Evolutionary conservation across 2,329 filamentous ascomycete genomes (phyloP), one percentile per base, ranked within the genome.

Genomic region (Tothia fuscella): DNA sequence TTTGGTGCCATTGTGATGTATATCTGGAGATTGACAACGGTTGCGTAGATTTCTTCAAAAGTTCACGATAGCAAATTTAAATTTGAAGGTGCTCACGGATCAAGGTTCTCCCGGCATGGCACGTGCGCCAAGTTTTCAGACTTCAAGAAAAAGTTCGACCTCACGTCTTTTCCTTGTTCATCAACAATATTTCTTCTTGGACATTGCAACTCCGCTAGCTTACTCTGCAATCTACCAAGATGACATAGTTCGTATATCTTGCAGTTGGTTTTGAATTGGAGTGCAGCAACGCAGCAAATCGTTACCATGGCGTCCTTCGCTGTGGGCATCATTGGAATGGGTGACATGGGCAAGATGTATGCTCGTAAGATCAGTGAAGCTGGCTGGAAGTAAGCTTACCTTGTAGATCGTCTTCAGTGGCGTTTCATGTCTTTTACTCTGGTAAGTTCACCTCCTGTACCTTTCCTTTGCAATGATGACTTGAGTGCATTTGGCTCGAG

Each of bases 401-500:
- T 54, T 32, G 14, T 41, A 30, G 19, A 29, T 40, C n/a, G 24
- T 14, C 9, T 43, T 12, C 12, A 30, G 25, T 34, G 20, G n/a
- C 33, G 21, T n/a, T 36, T 28, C 17, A 26, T 25, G 46, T 46
- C 42, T 6, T 33, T 48, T 47, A 40, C 30, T 35, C 51, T 56
- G 61, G 59, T 64, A 60, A 57, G 61, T 55, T 40, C 33, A 30
- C 42, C 49, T 36, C 38, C 46, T 43, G 33, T 41, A 30, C 12
- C 22, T 25, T 25, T 30, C 45, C 47, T 44, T 44, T 63, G 61
- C 61, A 60, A 87, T 93, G 89, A 96, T 96, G 89, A 96, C 89
- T 86, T 89, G 89, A 96, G 89, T 88, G 89, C 89, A 96, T 96
- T 96, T 96, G 89, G 89, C 89, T 96, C 86, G 89, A 96, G 89